Evolutionary conservation across 1,284 basidiomycete species (phyloP).

Genomic region (Schizophyllum commune): DNA sequence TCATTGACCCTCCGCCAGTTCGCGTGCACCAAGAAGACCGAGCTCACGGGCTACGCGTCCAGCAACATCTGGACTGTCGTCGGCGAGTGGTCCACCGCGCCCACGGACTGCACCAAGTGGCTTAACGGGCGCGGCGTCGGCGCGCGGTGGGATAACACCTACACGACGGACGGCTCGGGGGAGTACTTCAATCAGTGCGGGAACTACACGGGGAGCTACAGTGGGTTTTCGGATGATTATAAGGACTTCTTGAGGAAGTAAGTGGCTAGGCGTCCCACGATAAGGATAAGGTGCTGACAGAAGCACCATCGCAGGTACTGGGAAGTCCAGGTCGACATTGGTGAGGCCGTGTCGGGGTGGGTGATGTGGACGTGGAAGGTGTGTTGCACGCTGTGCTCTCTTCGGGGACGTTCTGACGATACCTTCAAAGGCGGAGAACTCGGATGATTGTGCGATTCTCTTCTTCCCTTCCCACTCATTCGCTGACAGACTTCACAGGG

Average conservation of each 20-base stretch:
- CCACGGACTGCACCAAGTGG: constrained; percentile 77
- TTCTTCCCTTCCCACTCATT: background rate
- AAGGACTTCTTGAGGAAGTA: constrained; percentile 56
- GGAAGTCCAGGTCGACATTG: constrained; percentile 68
- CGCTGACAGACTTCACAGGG: constrained; percentile 21
- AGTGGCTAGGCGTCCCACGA: constrained; percentile 16
- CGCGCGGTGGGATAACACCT: constrained; percentile 61
- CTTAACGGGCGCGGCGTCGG: constrained; percentile 70
- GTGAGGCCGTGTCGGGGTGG: constrained; percentile 68
- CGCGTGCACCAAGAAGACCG: constrained; percentile 33
- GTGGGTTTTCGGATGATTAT: constrained; percentile 54
- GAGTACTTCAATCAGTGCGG: constrained; percentile 47
- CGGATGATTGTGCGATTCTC: constrained; percentile 43
- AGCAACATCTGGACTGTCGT: constrained; percentile 56
- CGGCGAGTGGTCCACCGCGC: constrained; percentile 74
- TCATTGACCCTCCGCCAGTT: constrained; percentile 24
- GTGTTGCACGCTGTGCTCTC: constrained; percentile 11
- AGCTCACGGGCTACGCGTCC: constrained; percentile 31
- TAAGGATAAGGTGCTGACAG: background rate
- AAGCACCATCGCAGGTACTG: constrained; percentile 44
- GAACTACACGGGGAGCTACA: constrained; percentile 51
- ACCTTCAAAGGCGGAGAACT: constrained; percentile 45
- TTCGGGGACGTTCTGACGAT: background rate
- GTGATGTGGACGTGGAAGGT: constrained; percentile 84
- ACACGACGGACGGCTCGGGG: constrained; percentile 23